Evolutionary conservation across 192 early-diverging fungal genomes (phyloP).

Genomic region (Coemansia sp.): DNA sequence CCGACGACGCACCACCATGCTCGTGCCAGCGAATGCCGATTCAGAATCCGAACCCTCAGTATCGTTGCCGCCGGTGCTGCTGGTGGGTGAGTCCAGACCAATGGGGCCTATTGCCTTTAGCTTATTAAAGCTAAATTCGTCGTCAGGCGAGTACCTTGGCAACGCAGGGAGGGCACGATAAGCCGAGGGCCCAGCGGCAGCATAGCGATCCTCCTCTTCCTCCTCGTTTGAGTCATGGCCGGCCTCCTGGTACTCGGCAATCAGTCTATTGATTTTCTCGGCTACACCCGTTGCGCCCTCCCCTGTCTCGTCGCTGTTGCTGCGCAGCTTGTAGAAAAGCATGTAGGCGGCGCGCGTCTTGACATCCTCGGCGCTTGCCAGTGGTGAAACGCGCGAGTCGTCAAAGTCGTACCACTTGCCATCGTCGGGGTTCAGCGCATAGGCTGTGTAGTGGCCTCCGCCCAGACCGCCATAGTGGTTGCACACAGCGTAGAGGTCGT

Average conservation of each 20-base stretch:
- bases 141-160: no score
- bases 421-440: constrained; percentile 65
- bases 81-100: no score
- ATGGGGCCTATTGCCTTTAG: no score
- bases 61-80: no score
- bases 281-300: constrained; percentile 1
- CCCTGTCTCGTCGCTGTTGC: background rate
- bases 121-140: no score
- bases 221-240: background rate
- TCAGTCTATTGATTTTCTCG: constrained; percentile 20
- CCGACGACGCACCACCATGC: no score
- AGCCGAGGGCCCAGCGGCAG: no score
- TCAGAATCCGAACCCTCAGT: no score
- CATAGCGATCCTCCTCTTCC: no score
- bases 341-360: constrained; percentile 48
- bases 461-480: constrained; percentile 82
- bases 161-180: no score
- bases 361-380: constrained; percentile 14
- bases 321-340: constrained; percentile 42
- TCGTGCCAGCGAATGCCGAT: no score
- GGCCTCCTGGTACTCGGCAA: constrained; percentile 9
- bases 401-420: constrained; percentile 78
- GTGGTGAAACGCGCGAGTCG: constrained; percentile 61
- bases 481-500: constrained; percentile 73
- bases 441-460: constrained; percentile 84